phyloP scores from a whole-genome alignment of 2,329 filamentous ascomycete species.

The Neurospora sp. region DNA sequence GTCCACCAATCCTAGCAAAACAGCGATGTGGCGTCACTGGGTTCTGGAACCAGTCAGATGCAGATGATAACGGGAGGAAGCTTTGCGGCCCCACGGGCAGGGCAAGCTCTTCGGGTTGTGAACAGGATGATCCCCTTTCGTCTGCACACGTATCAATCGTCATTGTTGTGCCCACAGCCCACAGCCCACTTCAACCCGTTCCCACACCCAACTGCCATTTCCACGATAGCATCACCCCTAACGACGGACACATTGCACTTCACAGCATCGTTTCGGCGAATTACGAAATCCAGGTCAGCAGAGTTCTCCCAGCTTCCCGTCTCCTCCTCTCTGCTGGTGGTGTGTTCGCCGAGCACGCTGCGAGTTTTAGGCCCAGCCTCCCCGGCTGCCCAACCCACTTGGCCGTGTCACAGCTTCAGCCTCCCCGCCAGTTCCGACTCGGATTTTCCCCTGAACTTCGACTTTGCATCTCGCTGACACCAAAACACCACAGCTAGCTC shows the following conservation, averaged over 20 bases:
- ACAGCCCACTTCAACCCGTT: neutral
- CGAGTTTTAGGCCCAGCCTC: neutral
- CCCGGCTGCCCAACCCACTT: neutral
- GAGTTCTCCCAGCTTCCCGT: neutral
- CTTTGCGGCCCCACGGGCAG: slow-evolving; percentile 3
- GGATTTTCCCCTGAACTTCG: neutral
- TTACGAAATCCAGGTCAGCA: neutral
- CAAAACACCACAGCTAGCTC: neutral
- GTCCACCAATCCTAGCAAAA: neutral
- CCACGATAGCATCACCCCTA: neutral
- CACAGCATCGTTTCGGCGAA: slow-evolving; percentile 1
- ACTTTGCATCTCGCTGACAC: neutral
- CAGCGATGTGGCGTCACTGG: slow-evolving; percentile 5
- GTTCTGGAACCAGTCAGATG: slow-evolving; percentile 5
- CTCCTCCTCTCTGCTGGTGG: neutral
- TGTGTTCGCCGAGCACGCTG: neutral
- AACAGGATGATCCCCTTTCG: slow-evolving; percentile 9
- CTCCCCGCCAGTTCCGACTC: neutral
- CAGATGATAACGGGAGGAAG: neutral
- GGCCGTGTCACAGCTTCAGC: neutral
- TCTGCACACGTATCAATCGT: slow-evolving; percentile 21
- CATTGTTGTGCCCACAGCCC: slow-evolving; percentile 10
- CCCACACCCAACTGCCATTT: neutral
- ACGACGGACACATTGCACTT: slow-evolving; percentile 4
- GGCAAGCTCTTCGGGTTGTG: slow-evolving; percentile 14